Conservation (phyloP, 106 monocot genomes). For the Gastrodia elata region DNA sequence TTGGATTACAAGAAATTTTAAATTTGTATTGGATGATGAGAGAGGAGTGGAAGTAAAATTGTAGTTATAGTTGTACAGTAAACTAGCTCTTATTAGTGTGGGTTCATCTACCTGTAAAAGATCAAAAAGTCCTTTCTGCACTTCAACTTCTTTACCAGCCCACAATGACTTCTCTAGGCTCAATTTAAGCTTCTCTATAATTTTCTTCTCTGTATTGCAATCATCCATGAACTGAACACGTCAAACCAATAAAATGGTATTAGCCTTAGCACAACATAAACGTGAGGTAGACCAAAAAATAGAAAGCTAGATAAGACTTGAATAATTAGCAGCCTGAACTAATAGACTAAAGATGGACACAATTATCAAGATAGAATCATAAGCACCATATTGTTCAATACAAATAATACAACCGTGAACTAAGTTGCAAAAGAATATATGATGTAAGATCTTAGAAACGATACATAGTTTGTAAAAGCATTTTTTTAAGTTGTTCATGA, state of each 20-base stretch:
- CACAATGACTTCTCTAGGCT: conserved; percentile 63
- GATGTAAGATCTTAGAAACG: not conserved
- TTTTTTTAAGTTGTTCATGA: not conserved
- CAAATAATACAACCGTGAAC: not conserved
- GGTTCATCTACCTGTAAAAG: conserved; percentile 61
- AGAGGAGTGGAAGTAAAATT: too few relatives aligned
- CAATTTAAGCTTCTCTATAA: conserved; percentile 45
- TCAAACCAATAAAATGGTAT: not conserved
- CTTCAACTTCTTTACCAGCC: conserved; percentile 49
- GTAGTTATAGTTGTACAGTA: too few relatives aligned
- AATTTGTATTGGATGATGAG: too few relatives aligned
- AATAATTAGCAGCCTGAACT: not conserved
- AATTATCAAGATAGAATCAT: not conserved
- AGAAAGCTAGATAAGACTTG: not conserved
- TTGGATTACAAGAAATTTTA: too few relatives aligned
- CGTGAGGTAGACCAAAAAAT: not conserved
- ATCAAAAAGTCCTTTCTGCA: conserved; percentile 63
- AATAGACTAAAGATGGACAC: not conserved
- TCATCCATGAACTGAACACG: conserved; percentile 75
- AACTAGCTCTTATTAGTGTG: too few relatives aligned
- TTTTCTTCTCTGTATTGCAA: conserved; percentile 92
- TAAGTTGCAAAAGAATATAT: too few relatives aligned
- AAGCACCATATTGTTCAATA: not conserved
- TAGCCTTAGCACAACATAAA: not conserved
- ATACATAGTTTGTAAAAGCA: not conserved